Evolutionary conservation across 2,329 filamentous ascomycete genomes (phyloP).

Genomic region (Ceratocystis cubensis): DNA sequence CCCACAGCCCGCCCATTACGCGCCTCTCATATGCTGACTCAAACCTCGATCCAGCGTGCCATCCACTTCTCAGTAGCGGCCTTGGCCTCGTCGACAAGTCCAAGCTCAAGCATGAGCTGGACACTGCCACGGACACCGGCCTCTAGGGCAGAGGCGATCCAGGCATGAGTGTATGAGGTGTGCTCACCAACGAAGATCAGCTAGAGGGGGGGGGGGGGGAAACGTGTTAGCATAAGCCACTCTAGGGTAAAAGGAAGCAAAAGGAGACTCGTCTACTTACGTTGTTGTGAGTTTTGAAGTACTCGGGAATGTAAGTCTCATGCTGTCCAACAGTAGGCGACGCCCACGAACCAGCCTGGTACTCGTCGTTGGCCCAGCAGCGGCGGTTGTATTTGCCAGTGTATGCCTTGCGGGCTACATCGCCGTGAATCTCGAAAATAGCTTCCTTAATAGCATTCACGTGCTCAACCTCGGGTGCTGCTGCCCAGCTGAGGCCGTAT

Average conservation of each 20-base stretch:
- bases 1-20: no score
- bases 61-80: conserved; percentile 52
- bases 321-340: conserved; percentile 51
- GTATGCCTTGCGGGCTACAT: conserved; percentile 34
- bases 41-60: conserved; percentile 49
- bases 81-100: conserved; percentile 59
- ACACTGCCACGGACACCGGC: conserved; percentile 52
- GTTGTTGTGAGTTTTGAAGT: conserved; percentile 44
- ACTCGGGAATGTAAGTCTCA: conserved; percentile 57
- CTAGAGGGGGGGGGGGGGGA: conserved; percentile 23
- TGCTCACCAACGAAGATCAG: conserved; percentile 61
- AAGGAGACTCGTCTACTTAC: conserved; percentile 15
- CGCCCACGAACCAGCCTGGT: conserved; percentile 51
- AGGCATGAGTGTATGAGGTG: conserved; percentile 58
- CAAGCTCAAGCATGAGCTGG: conserved; percentile 49
- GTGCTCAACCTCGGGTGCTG: conserved; percentile 46
- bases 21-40: not conserved
- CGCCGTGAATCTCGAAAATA: conserved; percentile 54
- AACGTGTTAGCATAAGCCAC: not conserved
- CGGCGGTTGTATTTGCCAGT: conserved; percentile 52
- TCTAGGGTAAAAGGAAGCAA: not conserved
- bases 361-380: conserved; percentile 53
- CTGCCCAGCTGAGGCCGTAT: conserved; percentile 30
- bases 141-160: conserved; percentile 56
- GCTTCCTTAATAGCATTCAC: conserved; percentile 50